Conservation (phyloP, 192 early-diverging fungal species). For the Coemansia sp. region DNA sequence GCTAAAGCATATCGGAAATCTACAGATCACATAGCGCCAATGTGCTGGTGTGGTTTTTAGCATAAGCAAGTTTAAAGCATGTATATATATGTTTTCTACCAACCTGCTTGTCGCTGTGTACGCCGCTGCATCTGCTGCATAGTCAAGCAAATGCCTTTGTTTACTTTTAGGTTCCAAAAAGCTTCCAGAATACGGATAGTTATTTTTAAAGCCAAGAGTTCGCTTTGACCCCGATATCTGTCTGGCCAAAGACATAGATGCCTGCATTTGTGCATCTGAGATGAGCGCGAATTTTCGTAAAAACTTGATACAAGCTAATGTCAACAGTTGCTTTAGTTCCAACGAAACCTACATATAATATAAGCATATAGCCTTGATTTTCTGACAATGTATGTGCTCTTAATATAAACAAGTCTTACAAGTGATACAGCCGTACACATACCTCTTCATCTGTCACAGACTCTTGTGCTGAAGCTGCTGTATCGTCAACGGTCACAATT, state of each 20-base stretch:
- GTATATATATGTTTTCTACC: background rate
- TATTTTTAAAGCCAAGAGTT: background rate
- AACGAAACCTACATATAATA: background rate
- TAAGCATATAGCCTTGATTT: no score
- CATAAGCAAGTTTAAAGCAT: background rate
- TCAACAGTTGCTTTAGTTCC: conserved; percentile 25
- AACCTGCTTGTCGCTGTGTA: background rate
- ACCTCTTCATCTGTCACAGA: background rate
- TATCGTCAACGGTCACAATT: background rate
- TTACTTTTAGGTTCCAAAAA: background rate
- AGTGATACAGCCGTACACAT: background rate
- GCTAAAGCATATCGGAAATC: conserved; percentile 21
- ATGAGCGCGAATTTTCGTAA: conserved; percentile 30
- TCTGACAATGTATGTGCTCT: no score
- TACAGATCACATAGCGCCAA: conserved; percentile 1
- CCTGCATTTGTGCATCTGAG: conserved; percentile 33
- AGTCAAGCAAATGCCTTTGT: background rate
- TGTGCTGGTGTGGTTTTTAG: background rate
- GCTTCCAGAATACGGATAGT: background rate
- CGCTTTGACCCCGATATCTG: background rate
- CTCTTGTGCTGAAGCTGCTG: background rate
- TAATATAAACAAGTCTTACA: no score
- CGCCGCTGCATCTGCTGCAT: background rate
- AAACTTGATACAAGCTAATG: conserved; percentile 42
- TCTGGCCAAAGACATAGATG: background rate